Percentiles rank a stretch among this genome's conserved stretches.
Conservation (phyloP, 345 rosid species). For the Moricandia moricandioides region DNA sequence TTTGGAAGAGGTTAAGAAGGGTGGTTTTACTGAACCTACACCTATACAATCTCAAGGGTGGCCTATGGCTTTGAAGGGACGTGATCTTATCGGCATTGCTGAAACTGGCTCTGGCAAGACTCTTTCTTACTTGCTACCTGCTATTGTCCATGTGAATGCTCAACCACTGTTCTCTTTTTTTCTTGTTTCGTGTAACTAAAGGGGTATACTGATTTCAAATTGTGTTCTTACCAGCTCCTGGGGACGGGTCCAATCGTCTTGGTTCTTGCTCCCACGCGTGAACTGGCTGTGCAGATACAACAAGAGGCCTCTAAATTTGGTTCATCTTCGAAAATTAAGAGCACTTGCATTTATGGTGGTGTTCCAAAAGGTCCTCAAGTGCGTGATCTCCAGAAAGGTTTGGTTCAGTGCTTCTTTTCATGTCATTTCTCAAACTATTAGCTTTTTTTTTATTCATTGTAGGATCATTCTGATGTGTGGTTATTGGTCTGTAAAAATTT, state of each 20-base stretch:
- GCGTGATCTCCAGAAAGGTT: slow-evolving; percentile 90
- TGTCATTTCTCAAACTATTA: not conserved
- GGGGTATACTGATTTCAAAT: not conserved
- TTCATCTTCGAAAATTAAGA: slow-evolving; percentile 88
- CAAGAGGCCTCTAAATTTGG: slow-evolving; percentile 96
- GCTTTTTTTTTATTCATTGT: not conserved
- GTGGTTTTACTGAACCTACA: slow-evolving; percentile 93
- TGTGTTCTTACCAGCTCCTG: slow-evolving; percentile 55
- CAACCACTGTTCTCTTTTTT: slow-evolving; percentile 59
- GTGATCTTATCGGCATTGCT: slow-evolving; percentile 95
- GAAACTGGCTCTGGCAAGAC: slow-evolving; percentile 99
- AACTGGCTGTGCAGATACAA: slow-evolving; percentile 98
- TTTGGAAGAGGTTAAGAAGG: slow-evolving; percentile 81
- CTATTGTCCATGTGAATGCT: slow-evolving; percentile 96
- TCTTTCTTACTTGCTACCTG: slow-evolving; percentile 82
- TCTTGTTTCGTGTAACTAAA: not conserved
- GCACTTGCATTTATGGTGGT: slow-evolving; percentile 94
- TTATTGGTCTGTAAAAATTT: too few species aligned
- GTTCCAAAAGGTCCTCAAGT: slow-evolving; percentile 99
- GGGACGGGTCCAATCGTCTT: slow-evolving; percentile 97
- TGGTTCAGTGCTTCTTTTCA: slow-evolving; percentile 10
- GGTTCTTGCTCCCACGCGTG: slow-evolving; percentile 97
- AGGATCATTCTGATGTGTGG: not conserved
- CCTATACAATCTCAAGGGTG: slow-evolving; percentile 98
- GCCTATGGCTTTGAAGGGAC: slow-evolving; percentile 99